Conservation (phyloP, 306 rosid species). For the Heteromeles arbutifolia region DNA sequence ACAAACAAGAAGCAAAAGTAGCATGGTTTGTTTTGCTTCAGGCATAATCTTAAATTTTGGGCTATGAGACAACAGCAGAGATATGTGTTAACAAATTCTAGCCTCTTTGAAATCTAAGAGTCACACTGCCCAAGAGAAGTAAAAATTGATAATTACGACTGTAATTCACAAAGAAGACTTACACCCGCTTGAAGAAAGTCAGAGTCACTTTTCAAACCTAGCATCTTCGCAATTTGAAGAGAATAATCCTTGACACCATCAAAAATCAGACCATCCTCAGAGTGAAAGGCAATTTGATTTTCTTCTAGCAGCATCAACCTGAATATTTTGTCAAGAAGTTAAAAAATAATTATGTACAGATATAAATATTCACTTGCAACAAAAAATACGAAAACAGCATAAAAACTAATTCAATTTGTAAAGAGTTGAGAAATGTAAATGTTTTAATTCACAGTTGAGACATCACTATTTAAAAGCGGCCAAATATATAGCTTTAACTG, state of each 20-base stretch:
- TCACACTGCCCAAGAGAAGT: constrained; percentile 15
- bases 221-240: constrained; percentile 91
- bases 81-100: background rate
- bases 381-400: background rate
- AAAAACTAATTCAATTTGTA: background rate
- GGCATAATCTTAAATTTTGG: background rate
- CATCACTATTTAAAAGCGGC: background rate
- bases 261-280: constrained; percentile 80
- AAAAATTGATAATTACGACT: background rate
- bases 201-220: constrained; percentile 73
- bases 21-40: background rate
- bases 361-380: background rate
- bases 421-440: background rate
- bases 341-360: constrained; percentile 1
- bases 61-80: background rate
- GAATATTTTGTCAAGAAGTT: constrained; percentile 5
- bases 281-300: constrained; percentile 94
- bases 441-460: background rate
- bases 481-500: background rate
- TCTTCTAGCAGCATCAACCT: constrained; percentile 98
- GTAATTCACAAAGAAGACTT: constrained; percentile 23
- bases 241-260: constrained; percentile 92
- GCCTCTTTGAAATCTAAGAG: constrained; percentile 14
- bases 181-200: constrained; percentile 91
- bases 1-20: background rate